Base-by-base conservation (phyloP, 306 rosid species). In the Sophora flavescens region DNA sequence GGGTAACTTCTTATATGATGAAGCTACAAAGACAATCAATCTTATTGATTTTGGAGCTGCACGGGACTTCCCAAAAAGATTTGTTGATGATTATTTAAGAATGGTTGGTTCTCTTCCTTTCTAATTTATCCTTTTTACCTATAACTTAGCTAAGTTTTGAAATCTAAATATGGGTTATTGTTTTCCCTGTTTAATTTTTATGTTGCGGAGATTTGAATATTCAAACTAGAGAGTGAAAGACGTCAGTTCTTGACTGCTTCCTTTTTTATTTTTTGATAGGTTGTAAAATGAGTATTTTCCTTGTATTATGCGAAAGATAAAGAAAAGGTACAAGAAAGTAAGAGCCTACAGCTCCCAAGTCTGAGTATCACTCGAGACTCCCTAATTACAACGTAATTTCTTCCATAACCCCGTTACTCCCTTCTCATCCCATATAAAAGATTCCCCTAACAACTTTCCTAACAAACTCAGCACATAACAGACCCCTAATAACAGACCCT, bases 31-130 rank as follows among this genome's bases (percentile, higher is more conserved):
- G 11, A 70, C 80, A 22, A 86, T 95, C 80, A 95, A 95, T 80
- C 93, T 95, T 72, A 92, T 92, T 41, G 98, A 95, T 83, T 92
- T 95, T 57, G 97, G 98, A 81, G 98, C 98, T 33, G 91, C 96
- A 70, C 91, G 96, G 36, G 97, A 95, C 72, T 95, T 30, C 80
- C 93, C 97, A 2, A 95, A 90, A 82, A 56, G 50, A 36, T 95
- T 92, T 77, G 98, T 95, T 59, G 98, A 95, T 72, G 87, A 92
- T 87, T 89, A 92, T 87, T 70, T 95, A 83, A 87, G 88, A 87
- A 95, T 95, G 98, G 98, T 95, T 78, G 72, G 72, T 78, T 87
- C 69, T 44, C 56, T 56, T 53, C 16, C 63, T 61, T 54, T 79
- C 15, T 70, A 15, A 45, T 53, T 39, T 63, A 70, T 73, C 48